Evolutionary conservation across 2,329 filamentous ascomycete species (phyloP).

Genomic region (Colletotrichum simmondsii): DNA sequence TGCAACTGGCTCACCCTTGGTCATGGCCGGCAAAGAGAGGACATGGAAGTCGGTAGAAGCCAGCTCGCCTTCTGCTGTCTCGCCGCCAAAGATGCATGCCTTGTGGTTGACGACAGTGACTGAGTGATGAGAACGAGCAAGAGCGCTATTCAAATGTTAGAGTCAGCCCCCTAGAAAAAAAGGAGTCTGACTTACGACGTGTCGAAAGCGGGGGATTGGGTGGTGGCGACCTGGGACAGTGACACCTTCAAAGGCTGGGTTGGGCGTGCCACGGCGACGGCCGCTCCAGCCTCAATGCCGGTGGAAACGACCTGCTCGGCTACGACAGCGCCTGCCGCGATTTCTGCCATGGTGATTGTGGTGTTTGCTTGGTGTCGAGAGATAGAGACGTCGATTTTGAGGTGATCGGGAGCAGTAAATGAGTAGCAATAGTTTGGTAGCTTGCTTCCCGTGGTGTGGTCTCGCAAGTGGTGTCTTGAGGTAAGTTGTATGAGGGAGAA

Average conservation of each 20-base stretch:
- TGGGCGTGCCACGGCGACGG: constrained; percentile 59
- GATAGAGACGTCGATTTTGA: background rate
- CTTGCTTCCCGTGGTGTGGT: background rate
- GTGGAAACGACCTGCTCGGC: constrained; percentile 54
- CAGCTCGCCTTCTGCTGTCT: constrained; percentile 48
- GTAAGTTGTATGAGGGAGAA: background rate
- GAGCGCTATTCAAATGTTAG: constrained; percentile 39
- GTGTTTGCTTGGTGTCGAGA: background rate
- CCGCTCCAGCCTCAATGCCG: constrained; percentile 50
- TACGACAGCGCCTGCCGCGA: constrained; percentile 49
- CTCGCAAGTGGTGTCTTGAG: background rate
- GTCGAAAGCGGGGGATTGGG: constrained; percentile 37
- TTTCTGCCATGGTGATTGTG: constrained; percentile 47
- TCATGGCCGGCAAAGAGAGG: constrained; percentile 59
- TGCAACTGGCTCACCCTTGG: constrained; percentile 39
- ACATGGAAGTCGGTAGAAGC: constrained; percentile 63
- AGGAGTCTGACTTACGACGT: constrained; percentile 40
- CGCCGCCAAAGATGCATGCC: constrained; percentile 67
- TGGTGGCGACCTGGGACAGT: constrained; percentile 57
- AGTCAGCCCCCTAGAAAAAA: background rate
- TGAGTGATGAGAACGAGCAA: constrained; percentile 62
- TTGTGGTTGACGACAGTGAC: constrained; percentile 63
- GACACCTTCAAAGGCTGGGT: constrained; percentile 63
- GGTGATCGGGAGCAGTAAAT: background rate
- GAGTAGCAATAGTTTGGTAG: background rate